Base-by-base conservation (phyloP, 1,284 basidiomycete genomes). In the Cutaneotrichosporon dermatis region DNA sequence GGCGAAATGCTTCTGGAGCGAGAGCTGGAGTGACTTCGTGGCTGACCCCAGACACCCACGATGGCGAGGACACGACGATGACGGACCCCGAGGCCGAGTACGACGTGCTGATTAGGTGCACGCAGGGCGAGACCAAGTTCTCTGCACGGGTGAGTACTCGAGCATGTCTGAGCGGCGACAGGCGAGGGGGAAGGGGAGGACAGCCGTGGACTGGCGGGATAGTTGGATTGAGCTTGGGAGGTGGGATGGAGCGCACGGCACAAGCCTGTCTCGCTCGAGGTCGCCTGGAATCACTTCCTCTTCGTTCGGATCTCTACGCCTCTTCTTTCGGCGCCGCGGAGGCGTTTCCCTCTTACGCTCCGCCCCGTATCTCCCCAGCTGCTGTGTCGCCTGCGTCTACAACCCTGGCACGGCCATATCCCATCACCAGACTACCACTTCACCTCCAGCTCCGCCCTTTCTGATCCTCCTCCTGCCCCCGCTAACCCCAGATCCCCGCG, bases 41-140 rank as follows among this genome's bases (percentile, higher is more conserved):
- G 54, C 54, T 66, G 88, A 86, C 87, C 39, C 83, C 80, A 52
- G 80, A 87, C 69, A 57, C 62, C 5, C 62, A 66, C 54, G 69
- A 73, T 9, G 85, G 82, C 13, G 84, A 83, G 44, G 73, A 88
- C 71, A 79, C 80, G 25, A 67, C 79, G 13, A 87, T 86, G 83
- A 78, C 76, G 35, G 79, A 80, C 41, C 70, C 66, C 61, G 77
- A 80, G 59, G 66, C 66, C 62, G 66, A 75, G 79, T 89, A 89
- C 71, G 86, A 87, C 37, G 90, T 89, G 75, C 80, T 94, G 51
- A 76, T 94, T 54, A 84, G 89, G 43, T 86, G 83, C 42, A 87
- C 85, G 3, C 81, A 92, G 69, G 89, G 89, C 51, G 82, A 85
- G 60, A 77, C 83, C 33, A 87, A 88, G 62, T 85, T 90, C 69